Conservation (phyloP, 352 stramenopile species). For the Globisporangium spinosum region DNA sequence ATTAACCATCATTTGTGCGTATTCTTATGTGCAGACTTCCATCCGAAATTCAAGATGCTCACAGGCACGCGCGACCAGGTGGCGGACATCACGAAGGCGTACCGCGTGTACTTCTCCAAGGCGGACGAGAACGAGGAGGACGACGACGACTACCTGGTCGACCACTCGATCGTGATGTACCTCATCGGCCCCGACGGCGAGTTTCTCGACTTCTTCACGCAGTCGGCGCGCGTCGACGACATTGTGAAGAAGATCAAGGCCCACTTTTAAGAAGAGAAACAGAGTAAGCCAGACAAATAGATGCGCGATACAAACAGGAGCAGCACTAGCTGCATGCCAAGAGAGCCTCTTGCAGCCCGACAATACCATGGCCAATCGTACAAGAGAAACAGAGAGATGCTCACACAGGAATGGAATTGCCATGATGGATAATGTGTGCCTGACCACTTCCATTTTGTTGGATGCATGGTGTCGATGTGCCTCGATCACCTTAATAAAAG, state of each 20-base stretch:
- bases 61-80: constrained; percentile 94
- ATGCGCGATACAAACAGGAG: constrained; percentile 1
- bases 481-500: constrained; percentile 5
- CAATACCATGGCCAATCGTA: neutral
- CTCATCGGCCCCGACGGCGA: constrained; percentile 95
- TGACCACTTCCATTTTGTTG: neutral
- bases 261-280: constrained; percentile 40
- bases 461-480: neutral
- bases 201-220: constrained; percentile 99
- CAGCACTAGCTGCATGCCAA: neutral
- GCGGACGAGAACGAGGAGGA: constrained; percentile 91
- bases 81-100: constrained; percentile 95
- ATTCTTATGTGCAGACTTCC: constrained; percentile 48
- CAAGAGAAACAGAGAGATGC: neutral
- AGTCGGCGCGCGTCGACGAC: constrained; percentile 93
- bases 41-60: constrained; percentile 86
- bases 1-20: neutral
- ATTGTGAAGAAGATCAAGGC: constrained; percentile 93
- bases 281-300: constrained; percentile 4
- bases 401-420: neutral
- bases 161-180: constrained; percentile 99
- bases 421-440: neutral
- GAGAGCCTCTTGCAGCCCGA: neutral
- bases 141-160: constrained; percentile 99
- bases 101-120: constrained; percentile 99